Percentiles rank a stretch among this genome's conserved stretches.
These are phyloP conservation scores for Apiotrichum siamense DNA, from an alignment of 1,284 basidiomycete species.

Conservation along the genomic window DNA sequence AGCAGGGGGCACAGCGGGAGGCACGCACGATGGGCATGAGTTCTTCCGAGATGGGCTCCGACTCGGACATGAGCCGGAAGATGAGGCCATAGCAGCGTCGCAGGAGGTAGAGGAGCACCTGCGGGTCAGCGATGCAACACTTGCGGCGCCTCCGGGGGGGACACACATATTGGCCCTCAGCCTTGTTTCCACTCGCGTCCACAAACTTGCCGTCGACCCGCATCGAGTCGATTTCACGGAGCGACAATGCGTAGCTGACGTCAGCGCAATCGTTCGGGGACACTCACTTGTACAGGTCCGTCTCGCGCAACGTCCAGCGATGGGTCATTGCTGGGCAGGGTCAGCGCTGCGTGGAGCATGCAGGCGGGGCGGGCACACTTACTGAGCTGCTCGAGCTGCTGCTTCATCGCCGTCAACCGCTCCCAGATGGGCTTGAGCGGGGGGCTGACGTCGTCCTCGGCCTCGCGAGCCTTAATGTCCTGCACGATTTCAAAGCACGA, in stretches of 20 bases:
- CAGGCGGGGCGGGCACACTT: slow-evolving; percentile 8
- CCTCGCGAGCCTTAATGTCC: slow-evolving; percentile 91
- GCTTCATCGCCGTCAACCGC: slow-evolving; percentile 75
- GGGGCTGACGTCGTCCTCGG: slow-evolving; percentile 79
- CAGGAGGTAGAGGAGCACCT: slow-evolving; percentile 88
- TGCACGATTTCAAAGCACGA: slow-evolving; percentile 96
- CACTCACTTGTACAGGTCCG: slow-evolving; percentile 73
- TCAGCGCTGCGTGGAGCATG: background rate
- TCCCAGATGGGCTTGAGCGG: slow-evolving; percentile 94
- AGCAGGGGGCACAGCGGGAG: slow-evolving; percentile 6
- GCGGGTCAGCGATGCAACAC: slow-evolving; percentile 5
- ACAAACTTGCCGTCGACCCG: slow-evolving; percentile 95
- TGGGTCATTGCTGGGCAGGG: slow-evolving; percentile 67
- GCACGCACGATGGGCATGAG: slow-evolving; percentile 86
- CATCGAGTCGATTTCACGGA: slow-evolving; percentile 97
- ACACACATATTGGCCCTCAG: slow-evolving; percentile 39
- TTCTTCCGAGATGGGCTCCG: slow-evolving; percentile 97
- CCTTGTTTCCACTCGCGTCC: slow-evolving; percentile 81
- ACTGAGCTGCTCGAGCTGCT: slow-evolving; percentile 41
- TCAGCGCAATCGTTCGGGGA: background rate
- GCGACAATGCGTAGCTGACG: slow-evolving; percentile 71
- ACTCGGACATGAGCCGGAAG: slow-evolving; percentile 89
- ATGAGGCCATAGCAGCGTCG: slow-evolving; percentile 94
- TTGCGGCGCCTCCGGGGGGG: too few species aligned
- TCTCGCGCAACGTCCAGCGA: slow-evolving; percentile 95